These are phyloP conservation scores for Echria macrotheca DNA, from an alignment of 495 filamentous ascomycete genomes.

Conservation along the genomic window DNA sequence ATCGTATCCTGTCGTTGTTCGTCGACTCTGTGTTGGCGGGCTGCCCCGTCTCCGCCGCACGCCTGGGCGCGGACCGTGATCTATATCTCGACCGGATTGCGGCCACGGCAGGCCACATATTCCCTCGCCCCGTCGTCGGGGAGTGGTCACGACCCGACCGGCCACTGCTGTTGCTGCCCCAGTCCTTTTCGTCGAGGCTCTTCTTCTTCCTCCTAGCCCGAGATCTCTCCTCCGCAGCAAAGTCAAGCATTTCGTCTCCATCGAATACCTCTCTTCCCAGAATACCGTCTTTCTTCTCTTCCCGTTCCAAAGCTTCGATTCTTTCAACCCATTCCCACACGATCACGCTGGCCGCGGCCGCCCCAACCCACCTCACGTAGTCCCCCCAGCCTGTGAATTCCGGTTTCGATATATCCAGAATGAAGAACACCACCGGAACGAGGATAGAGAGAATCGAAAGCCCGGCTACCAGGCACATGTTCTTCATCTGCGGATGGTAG, in stretches of 20 bases:
- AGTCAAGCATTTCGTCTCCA: constrained; percentile 90
- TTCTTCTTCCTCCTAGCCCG: constrained; percentile 34
- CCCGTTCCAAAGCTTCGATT: constrained; percentile 93
- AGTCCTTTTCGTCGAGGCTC: constrained; percentile 23
- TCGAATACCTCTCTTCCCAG: constrained; percentile 92
- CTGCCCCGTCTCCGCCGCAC: constrained; percentile 19
- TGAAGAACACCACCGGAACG: constrained; percentile 92
- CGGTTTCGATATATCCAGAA: constrained; percentile 83
- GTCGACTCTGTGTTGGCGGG: constrained; percentile 17
- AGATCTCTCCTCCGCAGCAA: constrained; percentile 47
- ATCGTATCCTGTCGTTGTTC: constrained; percentile 31
- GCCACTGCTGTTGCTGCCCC: constrained; percentile 13
- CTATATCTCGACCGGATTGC: constrained; percentile 39
- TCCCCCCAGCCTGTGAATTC: constrained; percentile 92
- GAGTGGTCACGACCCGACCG: constrained; percentile 22
- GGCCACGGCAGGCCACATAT: constrained; percentile 43
- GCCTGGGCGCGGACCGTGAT: constrained; percentile 24
- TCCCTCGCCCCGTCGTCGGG: constrained; percentile 27
- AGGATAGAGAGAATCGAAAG: constrained; percentile 75
- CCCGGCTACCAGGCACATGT: constrained; percentile 78
- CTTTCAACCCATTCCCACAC: constrained; percentile 99
- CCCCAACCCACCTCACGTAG: constrained; percentile 96
- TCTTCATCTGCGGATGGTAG: constrained; percentile 87
- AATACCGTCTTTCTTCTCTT: constrained; percentile 94
- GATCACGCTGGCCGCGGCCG: constrained; percentile 90